Conservation (phyloP, 805 yeast genomes). For the Wickerhamiella australiensis region DNA sequence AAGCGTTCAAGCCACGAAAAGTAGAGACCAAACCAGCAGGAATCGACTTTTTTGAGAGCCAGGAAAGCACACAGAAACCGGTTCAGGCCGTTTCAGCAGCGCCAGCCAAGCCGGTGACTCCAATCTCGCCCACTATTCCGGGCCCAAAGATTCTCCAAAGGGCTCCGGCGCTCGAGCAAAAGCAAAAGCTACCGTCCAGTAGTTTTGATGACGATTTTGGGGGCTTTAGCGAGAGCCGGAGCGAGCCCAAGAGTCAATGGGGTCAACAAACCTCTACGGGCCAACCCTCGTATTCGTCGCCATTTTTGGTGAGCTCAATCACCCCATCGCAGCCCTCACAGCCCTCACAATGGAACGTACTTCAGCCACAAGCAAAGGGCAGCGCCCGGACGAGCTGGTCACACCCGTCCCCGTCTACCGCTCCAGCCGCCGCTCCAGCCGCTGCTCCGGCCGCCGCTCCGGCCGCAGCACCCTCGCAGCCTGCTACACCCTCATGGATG, state of each 20-base stretch:
- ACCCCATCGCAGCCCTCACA: neutral
- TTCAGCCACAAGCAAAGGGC: neutral
- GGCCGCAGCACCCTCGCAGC: too few species aligned
- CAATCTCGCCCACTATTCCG: neutral
- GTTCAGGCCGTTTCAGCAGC: too few species aligned
- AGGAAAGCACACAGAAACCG: neutral
- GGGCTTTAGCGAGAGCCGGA: neutral
- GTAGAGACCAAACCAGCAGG: neutral
- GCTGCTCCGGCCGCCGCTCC: too few species aligned
- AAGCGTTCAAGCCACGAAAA: neutral
- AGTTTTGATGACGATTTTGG: neutral
- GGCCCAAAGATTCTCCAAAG: neutral
- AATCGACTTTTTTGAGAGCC: constrained; percentile 2
- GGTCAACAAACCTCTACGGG: neutral
- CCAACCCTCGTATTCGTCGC: constrained; percentile 2
- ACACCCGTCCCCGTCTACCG: too few species aligned
- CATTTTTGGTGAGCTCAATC: constrained; percentile 7
- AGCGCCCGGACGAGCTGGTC: too few species aligned
- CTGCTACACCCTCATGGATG: neutral
- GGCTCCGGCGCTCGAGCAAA: neutral
- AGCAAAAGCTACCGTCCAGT: neutral
- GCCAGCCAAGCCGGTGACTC: neutral
- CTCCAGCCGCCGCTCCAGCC: too few species aligned
- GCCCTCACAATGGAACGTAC: neutral
- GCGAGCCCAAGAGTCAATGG: neutral